Percentiles rank a stretch among this genome's conserved stretches.
Evolutionary conservation across 1,139 yeast genomes (phyloP).

Genomic region (Sugiyamaella grinbergsii): DNA sequence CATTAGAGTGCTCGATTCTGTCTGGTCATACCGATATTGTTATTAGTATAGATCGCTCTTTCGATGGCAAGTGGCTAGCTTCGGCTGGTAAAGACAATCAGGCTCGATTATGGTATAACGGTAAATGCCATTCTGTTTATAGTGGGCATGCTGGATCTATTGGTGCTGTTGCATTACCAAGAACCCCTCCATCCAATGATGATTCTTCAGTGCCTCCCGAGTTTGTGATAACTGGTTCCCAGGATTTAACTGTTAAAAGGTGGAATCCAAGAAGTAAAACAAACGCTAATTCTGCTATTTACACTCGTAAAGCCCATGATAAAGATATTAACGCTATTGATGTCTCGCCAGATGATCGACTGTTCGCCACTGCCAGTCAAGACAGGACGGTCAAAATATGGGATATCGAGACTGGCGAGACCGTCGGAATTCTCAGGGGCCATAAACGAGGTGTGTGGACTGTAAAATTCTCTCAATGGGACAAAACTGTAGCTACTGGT

Average conservation of each 20-base stretch:
- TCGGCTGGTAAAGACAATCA: conserved; percentile 92
- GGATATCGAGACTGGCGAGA: conserved; percentile 81
- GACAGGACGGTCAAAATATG: conserved; percentile 90
- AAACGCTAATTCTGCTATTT: conserved; percentile 55
- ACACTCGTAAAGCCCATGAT: conserved; percentile 94
- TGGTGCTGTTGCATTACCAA: conserved; percentile 78
- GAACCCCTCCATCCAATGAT: conserved; percentile 46
- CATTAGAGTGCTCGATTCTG: conserved; percentile 63
- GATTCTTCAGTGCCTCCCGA: conserved; percentile 52
- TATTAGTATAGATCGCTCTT: conserved; percentile 73
- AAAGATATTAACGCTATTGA: conserved; percentile 91
- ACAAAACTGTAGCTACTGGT: conserved; percentile 68
- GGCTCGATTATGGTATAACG: conserved; percentile 70
- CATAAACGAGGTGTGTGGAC: conserved; percentile 97
- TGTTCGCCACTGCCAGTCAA: conserved; percentile 93
- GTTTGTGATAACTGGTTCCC: conserved; percentile 81
- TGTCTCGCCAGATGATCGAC: conserved; percentile 83
- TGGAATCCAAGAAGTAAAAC: conserved; percentile 55
- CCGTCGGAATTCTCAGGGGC: conserved; percentile 79
- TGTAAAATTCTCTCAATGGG: conserved; percentile 76
- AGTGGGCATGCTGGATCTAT: conserved; percentile 86
- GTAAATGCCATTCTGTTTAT: conserved; percentile 42
- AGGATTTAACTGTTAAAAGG: conserved; percentile 85
- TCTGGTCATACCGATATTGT: conserved; percentile 87
- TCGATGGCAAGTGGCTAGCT: conserved; percentile 84